Evolutionary conservation across 352 stramenopile species (phyloP), one percentile per base, ranked within the genome.

Genomic region (Phytophthora uliginosa): DNA sequence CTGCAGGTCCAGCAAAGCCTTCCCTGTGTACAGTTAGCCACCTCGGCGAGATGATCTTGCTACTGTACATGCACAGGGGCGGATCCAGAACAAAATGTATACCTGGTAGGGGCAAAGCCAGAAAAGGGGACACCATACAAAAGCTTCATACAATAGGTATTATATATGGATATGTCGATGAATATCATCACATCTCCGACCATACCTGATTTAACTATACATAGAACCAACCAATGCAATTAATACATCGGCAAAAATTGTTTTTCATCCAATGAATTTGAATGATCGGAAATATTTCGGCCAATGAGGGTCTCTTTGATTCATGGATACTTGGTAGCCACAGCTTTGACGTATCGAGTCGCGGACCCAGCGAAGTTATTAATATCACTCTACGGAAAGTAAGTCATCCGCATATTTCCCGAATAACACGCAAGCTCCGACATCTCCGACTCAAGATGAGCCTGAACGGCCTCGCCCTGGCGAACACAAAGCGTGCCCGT

Each of bases 401-500:
- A 22, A 47, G 22, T 58, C 64, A 71, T 71, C 59, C 24, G 10
- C 55, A 51, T 71, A 55, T 55, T 55, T 55, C 33, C 2, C 33
- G 3, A 63, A 67, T 66, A 61, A 53, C 53, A 58, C 38, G 5
- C n/a, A 63, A 70, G 18, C 51, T 48, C 55, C 66, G 50, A 63
- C 60, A 20, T 45, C 52, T 65, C 61, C 62, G 57, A 59, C 50
- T 4, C 28, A 50, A 38, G 20, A 80, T 77, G 62, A 73, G 69
- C 13, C 59, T 71, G 2, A 70, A 53, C 36, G 42, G 74, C 63
- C 54, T 71, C 22, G 58, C 63, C 40, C 59, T 69, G 18, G 42
- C 18, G 4, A 80, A 74, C 66, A 70, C 73, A n/a, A 80, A 80
- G 34, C 58, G 57, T 12, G 71, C 57, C 5, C 40, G 51, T 12